phyloP scores from a whole-genome alignment of 2,329 filamentous ascomycete genomes.

The Ophiocordyceps camponoti-floridani region DNA sequence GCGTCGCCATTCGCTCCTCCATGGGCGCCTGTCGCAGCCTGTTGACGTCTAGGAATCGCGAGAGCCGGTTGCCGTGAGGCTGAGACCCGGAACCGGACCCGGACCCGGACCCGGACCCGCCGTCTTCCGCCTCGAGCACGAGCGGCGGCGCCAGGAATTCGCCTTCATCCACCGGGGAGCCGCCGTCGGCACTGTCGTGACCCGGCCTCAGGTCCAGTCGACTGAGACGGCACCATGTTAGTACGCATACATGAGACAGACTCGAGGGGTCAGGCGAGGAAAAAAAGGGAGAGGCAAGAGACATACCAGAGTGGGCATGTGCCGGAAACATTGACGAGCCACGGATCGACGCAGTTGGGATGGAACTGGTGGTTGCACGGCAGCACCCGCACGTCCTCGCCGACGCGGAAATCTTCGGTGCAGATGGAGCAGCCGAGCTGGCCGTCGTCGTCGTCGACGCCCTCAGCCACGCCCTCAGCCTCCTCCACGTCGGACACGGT shows the following conservation, averaged over 20 bases:
- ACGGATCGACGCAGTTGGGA: constrained; percentile 49
- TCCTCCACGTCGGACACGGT: not conserved
- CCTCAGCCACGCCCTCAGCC: not conserved
- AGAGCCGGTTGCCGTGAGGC: constrained; percentile 24
- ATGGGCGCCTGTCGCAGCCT: constrained; percentile 38
- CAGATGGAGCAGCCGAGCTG: constrained; percentile 47
- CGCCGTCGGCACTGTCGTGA: constrained; percentile 8
- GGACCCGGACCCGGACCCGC: constrained; percentile 9
- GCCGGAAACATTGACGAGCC: constrained; percentile 51
- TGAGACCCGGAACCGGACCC: no score
- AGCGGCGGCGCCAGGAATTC: constrained; percentile 21
- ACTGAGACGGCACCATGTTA: constrained; percentile 12
- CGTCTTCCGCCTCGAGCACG: constrained; percentile 18
- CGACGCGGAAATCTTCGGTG: constrained; percentile 48
- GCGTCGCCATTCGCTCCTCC: constrained; percentile 42
- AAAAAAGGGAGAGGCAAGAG: not conserved
- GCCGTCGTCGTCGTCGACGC: constrained; percentile 10
- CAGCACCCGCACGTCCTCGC: constrained; percentile 49
- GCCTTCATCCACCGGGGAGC: constrained; percentile 4
- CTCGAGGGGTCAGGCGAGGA: no score
- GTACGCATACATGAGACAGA: no score
- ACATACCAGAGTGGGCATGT: constrained; percentile 53
- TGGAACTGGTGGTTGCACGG: constrained; percentile 54
- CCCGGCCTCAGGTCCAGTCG: constrained; percentile 35
- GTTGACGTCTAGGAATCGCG: constrained; percentile 37